Evolutionary conservation across 2,329 filamentous ascomycete genomes (phyloP).

Genomic region (Hymenoscyphus infarciens): DNA sequence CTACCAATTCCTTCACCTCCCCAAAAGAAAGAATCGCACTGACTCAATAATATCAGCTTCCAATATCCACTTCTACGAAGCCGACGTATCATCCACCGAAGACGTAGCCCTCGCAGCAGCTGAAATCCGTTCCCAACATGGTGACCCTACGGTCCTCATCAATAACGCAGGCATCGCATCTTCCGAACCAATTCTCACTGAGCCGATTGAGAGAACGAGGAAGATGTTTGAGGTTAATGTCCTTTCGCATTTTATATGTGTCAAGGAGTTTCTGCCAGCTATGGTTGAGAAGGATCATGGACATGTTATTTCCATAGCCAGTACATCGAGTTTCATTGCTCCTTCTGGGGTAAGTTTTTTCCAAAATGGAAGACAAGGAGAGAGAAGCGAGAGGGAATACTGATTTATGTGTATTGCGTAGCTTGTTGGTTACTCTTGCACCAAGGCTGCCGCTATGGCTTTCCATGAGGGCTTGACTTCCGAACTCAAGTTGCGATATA

Average conservation of each 20-base stretch:
- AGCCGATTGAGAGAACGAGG: conserved; percentile 55
- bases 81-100: conserved; percentile 61
- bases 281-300: conserved; percentile 65
- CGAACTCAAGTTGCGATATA: conserved; percentile 57
- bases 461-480: conserved; percentile 65
- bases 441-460: conserved; percentile 62
- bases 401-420: conserved; percentile 41
- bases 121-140: conserved; percentile 52
- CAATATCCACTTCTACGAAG: conserved; percentile 64
- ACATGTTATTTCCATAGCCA: conserved; percentile 68
- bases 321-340: conserved; percentile 60
- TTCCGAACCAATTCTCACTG: conserved; percentile 58
- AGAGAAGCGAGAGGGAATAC: neutral
- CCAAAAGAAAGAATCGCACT: neutral
- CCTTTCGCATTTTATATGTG: conserved; percentile 63
- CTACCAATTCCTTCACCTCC: neutral
- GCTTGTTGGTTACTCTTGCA: conserved; percentile 64
- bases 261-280: conserved; percentile 62
- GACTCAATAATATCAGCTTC: conserved; percentile 19
- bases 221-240: conserved; percentile 71
- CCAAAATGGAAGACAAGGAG: neutral
- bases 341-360: neutral
- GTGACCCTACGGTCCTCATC: conserved; percentile 65
- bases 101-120: conserved; percentile 50
- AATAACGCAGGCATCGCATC: conserved; percentile 68